phyloP scores from a whole-genome alignment of 176 grass and related monocot genomes.

The Luzula sylvatica region DNA sequence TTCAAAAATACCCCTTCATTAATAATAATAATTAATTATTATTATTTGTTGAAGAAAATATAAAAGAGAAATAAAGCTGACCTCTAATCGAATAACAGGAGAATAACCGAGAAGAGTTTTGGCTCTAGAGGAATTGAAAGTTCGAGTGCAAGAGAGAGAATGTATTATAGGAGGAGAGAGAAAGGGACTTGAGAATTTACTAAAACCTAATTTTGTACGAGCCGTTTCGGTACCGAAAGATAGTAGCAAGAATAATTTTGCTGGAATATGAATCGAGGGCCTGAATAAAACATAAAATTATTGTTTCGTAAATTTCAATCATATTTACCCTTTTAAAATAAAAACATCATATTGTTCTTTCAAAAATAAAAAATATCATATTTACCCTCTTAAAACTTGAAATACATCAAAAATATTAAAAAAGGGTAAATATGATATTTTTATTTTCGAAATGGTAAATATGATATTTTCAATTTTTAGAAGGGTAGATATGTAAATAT shows the following conservation, averaged over 20 bases:
- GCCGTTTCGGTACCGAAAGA: slow-evolving; percentile 32
- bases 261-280: slow-evolving; percentile 63
- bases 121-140: slow-evolving; percentile 70
- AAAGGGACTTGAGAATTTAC: slow-evolving; percentile 29
- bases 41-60: slow-evolving; percentile 8
- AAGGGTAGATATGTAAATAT: no score
- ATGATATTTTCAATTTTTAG: background rate
- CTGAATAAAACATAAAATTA: slow-evolving; percentile 43
- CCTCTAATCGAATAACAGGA: slow-evolving; percentile 67
- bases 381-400: background rate
- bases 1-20: no score
- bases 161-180: slow-evolving; percentile 36
- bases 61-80: slow-evolving; percentile 32
- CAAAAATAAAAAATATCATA: slow-evolving; percentile 11
- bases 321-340: background rate
- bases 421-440: background rate
- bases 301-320: slow-evolving; percentile 23
- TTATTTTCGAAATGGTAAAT: background rate
- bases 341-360: background rate
- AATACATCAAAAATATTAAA: background rate
- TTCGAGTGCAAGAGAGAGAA: slow-evolving; percentile 60
- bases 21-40: no score
- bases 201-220: slow-evolving; percentile 34
- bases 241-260: slow-evolving; percentile 32
- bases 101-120: slow-evolving; percentile 59